phyloP scores from a whole-genome alignment of 495 filamentous ascomycete genomes.

The Apodospora peruviana region DNA sequence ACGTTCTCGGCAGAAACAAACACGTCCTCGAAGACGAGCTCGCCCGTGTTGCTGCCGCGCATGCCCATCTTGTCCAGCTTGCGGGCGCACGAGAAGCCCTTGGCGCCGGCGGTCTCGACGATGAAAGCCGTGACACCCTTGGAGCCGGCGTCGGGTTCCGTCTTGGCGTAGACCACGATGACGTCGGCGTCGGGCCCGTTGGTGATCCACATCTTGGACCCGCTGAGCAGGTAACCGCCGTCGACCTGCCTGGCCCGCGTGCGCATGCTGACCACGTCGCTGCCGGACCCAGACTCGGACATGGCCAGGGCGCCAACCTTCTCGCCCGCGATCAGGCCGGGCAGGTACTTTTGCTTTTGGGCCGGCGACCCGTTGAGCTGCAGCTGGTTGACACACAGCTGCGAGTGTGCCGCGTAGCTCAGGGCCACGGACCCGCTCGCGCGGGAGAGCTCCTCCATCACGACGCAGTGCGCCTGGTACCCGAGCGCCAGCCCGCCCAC shows the following conservation, averaged over 20 bases:
- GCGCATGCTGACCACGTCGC: constrained; percentile 95
- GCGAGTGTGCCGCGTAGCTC: constrained; percentile 90
- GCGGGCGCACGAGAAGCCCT: constrained; percentile 79
- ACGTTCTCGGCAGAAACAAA: constrained; percentile 82
- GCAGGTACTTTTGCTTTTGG: constrained; percentile 78
- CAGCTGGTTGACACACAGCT: constrained; percentile 95
- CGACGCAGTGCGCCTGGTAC: constrained; percentile 94
- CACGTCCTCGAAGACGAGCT: constrained; percentile 86
- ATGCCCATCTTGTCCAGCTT: constrained; percentile 99
- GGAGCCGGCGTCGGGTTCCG: constrained; percentile 68
- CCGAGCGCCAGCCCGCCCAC: constrained; percentile 89
- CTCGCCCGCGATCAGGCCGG: constrained; percentile 73
- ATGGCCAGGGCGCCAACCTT: constrained; percentile 89
- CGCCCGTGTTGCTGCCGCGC: constrained; percentile 94
- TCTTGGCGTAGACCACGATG: constrained; percentile 94
- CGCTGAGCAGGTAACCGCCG: constrained; percentile 80
- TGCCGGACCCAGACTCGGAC: constrained; percentile 87
- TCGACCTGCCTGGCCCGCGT: constrained; percentile 73
- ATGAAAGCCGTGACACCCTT: constrained; percentile 96
- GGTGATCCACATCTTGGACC: constrained; percentile 99
- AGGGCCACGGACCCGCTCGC: constrained; percentile 78
- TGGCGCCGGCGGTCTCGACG: constrained; percentile 56
- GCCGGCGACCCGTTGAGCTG: constrained; percentile 76
- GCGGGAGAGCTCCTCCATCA: constrained; percentile 80
- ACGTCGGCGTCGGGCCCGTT: constrained; percentile 92